Conservation (phyloP, 2,329 filamentous ascomycete species). For the Fusarium burgessii region DNA sequence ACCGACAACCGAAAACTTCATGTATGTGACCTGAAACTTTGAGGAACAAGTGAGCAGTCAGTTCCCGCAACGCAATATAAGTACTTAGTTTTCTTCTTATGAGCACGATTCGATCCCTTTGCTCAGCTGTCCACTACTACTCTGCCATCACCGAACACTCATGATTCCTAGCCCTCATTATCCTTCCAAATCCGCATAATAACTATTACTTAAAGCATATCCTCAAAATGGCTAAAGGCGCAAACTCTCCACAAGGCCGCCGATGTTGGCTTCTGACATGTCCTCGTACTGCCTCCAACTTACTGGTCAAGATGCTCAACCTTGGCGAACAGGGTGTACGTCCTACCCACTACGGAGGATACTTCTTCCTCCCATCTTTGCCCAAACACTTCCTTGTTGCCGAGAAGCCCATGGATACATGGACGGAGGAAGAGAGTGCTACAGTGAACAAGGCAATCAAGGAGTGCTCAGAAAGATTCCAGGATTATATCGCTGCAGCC, state of each 20-base stretch:
- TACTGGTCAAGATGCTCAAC: slow-evolving; percentile 38
- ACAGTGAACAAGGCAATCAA: not conserved
- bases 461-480: slow-evolving; percentile 24
- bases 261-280: slow-evolving; percentile 37
- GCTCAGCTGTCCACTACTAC: not conserved
- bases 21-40: not conserved
- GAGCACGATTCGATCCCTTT: accelerated
- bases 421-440: slow-evolving; percentile 27
- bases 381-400: slow-evolving; percentile 3
- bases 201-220: not conserved
- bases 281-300: slow-evolving; percentile 38
- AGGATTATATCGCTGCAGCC: slow-evolving; percentile 24
- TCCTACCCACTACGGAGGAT: slow-evolving; percentile 25
- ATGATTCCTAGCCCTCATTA: not conserved
- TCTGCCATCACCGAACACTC: not conserved
- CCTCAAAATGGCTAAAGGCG: slow-evolving; percentile 24
- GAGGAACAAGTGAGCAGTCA: not conserved
- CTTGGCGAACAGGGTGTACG: slow-evolving; percentile 35
- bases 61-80: not conserved
- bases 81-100: not conserved
- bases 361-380: slow-evolving; percentile 31
- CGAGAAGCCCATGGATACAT: slow-evolving; percentile 18
- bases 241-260: not conserved
- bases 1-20: slow-evolving; percentile 21
- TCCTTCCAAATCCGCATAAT: accelerated